Evolutionary conservation across 2,329 filamentous ascomycete genomes (phyloP).

Genomic region (Neoascochyta sp.): DNA sequence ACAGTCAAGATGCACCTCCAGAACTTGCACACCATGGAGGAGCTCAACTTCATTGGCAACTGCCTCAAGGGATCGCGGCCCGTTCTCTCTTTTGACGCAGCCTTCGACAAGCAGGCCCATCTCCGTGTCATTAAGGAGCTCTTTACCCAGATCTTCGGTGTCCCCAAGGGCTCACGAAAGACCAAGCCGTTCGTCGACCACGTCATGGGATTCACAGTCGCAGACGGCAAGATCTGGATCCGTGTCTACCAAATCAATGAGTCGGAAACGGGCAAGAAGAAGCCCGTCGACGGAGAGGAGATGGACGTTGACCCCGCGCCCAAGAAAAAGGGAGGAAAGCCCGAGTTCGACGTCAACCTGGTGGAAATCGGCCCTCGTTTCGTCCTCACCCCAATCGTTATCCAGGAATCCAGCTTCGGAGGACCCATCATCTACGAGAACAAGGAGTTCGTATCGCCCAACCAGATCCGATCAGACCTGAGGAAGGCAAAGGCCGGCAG

Average conservation of each 20-base stretch:
- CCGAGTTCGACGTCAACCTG: constrained; percentile 72
- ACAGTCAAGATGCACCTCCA: constrained; percentile 74
- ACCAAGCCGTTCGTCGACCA: constrained; percentile 96
- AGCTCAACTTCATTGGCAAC: constrained; percentile 95
- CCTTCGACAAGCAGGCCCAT: constrained; percentile 78
- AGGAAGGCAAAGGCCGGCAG: constrained; percentile 70
- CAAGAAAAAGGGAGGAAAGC: constrained; percentile 43
- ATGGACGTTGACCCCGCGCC: constrained; percentile 28
- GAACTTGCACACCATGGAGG: constrained; percentile 92
- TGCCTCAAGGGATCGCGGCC: constrained; percentile 90
- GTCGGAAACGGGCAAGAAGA: constrained; percentile 58
- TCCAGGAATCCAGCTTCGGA: constrained; percentile 90
- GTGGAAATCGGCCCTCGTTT: constrained; percentile 93
- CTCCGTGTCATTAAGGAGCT: constrained; percentile 84
- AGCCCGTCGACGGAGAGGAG: constrained; percentile 42
- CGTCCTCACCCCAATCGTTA: constrained; percentile 89
- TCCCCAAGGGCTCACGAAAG: constrained; percentile 81
- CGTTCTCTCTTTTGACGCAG: constrained; percentile 83
- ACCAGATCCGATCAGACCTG: constrained; percentile 84
- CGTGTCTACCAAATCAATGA: constrained; percentile 92
- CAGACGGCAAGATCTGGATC: constrained; percentile 94
- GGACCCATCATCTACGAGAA: constrained; percentile 98
- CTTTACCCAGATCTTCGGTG: constrained; percentile 84
- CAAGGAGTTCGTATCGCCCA: constrained; percentile 93
- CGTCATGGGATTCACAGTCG: constrained; percentile 86